Evolutionary conservation across 257 asterid genomes (phyloP).

Genomic region (Henckelia pumila): DNA sequence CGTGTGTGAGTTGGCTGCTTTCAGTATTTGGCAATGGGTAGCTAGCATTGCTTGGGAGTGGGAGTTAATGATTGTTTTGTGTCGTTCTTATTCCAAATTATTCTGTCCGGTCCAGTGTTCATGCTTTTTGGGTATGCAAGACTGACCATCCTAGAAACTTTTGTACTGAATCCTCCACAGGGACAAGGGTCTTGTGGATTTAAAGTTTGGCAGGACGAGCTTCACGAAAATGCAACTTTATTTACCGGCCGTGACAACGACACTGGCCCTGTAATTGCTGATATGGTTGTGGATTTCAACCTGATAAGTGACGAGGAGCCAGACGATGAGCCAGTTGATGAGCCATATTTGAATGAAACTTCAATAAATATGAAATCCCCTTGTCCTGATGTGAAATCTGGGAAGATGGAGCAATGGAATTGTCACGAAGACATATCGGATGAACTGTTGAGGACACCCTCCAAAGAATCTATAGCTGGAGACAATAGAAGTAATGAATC

Average conservation of each 20-base stretch:
- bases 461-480: conserved; percentile 37
- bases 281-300: conserved; percentile 22
- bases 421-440: conserved; percentile 24
- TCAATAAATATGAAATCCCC: conserved; percentile 22
- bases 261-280: conserved; percentile 8
- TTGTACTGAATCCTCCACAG: conserved; percentile 28
- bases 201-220: conserved; percentile 45
- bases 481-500: conserved; percentile 29
- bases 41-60: no score
- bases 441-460: conserved; percentile 28
- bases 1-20: no score
- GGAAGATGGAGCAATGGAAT: conserved; percentile 26
- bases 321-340: conserved; percentile 20
- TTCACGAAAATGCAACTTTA: conserved; percentile 18
- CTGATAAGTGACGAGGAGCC: conserved; percentile 20
- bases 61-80: background rate
- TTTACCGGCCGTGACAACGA: background rate
- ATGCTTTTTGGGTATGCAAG: background rate
- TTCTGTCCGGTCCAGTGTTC: background rate
- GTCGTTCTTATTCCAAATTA: background rate
- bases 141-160: background rate
- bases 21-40: no score
- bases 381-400: conserved; percentile 11
- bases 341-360: conserved; percentile 23
- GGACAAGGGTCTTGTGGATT: conserved; percentile 62